Base-by-base conservation (phyloP, 2,329 filamentous ascomycete genomes). In the Decorospora gaudefroyi region DNA sequence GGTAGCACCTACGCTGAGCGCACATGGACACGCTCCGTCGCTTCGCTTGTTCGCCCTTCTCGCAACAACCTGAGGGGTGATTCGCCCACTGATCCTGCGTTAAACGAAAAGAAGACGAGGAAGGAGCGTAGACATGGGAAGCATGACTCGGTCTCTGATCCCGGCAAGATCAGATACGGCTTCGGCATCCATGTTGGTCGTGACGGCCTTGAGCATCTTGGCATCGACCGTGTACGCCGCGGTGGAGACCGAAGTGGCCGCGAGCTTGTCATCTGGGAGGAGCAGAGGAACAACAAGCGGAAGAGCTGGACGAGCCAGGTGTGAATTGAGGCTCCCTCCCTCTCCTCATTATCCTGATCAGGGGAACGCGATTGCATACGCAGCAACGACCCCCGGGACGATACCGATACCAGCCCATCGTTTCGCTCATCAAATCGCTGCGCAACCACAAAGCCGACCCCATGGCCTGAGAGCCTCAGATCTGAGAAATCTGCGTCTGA, bases 201-300 rank as follows among this genome's bases (percentile, higher is more conserved):
- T 17, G 82, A 84, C 59, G 81, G 81, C 1, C 75, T 74, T 42
- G 80, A 83, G 53, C 80, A 80, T 62, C 66, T 83, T 8, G 81
- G 82, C 0, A 76, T 85, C 50, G 82, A 85, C 61, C 76, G 80
- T 11, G 70, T 82, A 26, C 65, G 72, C 67, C 46, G 69, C 5
- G 68, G 67, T 2, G 65, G 63, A 6, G 61, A 59, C 19, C 49
- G 62, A 7, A 65, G 58, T 28, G 69, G 60, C 2, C 49, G 65
- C 11, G 65, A 69, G 38, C 37, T 72, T 6, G 67, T 71, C 1
- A 68, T 71, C 29, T 70, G 55, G 50, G 67, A 70, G 33, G 67
- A 70, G 47, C 65, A 69, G 55, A 46, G 51, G 25, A 52, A 59
- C 17, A 35, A 51, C 7, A 57, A 59, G 53, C 42, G 61, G 15